Evolutionary conservation across 306 rosid species (phyloP), one percentile per base, ranked within the genome.

Genomic region (Dalbergia cultrata): DNA sequence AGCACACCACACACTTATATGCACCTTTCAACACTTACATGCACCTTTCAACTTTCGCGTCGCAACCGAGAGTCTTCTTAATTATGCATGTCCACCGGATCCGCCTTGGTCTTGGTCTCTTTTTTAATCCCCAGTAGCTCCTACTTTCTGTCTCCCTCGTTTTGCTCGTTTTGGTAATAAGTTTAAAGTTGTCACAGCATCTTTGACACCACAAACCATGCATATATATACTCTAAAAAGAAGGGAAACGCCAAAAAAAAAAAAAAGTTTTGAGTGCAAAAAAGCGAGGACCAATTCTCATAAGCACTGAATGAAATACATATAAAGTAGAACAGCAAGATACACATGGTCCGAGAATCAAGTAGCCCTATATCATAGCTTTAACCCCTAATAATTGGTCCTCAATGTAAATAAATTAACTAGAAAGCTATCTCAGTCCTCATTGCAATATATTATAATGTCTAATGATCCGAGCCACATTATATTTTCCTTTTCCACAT

Each of bases 121-220:
- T 26, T 47, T 10, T 10, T 13, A 47, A 47, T 47, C 16, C 53
- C 53, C 14, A n/a, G 8, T 54, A 18, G 1, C 69, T 33, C 16
- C 65, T 17, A 34, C 62, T 53, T 72, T 44, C 14, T 68, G 81
- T 60, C 70, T 33, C 77, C 50, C 70, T 13, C 22, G 16, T 50
- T 41, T 52, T 57, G 14, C 80, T 45, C 10, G 6, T 34, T 73
- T 72, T 53, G 71, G 18, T 22, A 52, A 4, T 22, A 47, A 12
- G 14, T 47, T 47, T 12, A 5, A 4, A 4, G 10, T 9, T 58
- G 57, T 49, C 11, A 57, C 14, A 74, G 78, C 62, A 71, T 8
- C n/a, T 49, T 65, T 8, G 14, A 21, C 39, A 49, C 9, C n/a
- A 47, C 16, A 63, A 64, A 26, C 13, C 60, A 22, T 26, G 35